Conservation (phyloP, 805 yeast genomes). For the Ogataea saltuana region DNA sequence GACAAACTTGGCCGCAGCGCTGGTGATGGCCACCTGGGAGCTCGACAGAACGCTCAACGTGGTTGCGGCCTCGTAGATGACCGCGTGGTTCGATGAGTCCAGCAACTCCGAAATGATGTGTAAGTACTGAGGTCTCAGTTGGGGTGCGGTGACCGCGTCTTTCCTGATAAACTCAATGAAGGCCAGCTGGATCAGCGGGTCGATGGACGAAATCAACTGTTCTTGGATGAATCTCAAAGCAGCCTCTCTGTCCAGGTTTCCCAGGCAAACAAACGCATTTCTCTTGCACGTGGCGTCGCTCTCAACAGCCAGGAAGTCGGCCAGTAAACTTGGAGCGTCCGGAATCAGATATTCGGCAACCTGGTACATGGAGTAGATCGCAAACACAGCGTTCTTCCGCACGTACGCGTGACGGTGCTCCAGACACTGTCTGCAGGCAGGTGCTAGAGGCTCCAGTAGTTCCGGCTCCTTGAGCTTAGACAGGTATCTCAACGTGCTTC, state of each 20-base stretch:
- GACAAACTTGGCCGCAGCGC: constrained; percentile 83
- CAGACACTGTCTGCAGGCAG: constrained; percentile 85
- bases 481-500: constrained; percentile 89
- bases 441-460: constrained; percentile 91
- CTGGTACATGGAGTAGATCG: constrained; percentile 77
- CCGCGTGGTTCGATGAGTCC: constrained; percentile 68
- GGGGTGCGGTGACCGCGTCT: constrained; percentile 67
- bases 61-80: constrained; percentile 88
- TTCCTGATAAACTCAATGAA: constrained; percentile 88
- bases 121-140: constrained; percentile 69
- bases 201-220: constrained; percentile 63
- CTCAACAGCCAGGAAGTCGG: constrained; percentile 73
- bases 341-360: constrained; percentile 88
- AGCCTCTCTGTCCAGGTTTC: constrained; percentile 78
- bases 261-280: constrained; percentile 88
- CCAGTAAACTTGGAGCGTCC: constrained; percentile 88
- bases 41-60: constrained; percentile 60
- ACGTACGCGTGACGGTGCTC: constrained; percentile 98
- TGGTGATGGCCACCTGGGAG: constrained; percentile 64
- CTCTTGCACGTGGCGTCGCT: constrained; percentile 92
- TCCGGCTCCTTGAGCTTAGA: constrained; percentile 91
- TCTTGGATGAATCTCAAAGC: constrained; percentile 83
- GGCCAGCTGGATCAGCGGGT: constrained; percentile 83
- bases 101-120: constrained; percentile 71
- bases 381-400: constrained; percentile 94